These are phyloP conservation scores for Linnemannia hyalina DNA, from an alignment of 192 early-diverging fungal species.

Conservation along the genomic window DNA sequence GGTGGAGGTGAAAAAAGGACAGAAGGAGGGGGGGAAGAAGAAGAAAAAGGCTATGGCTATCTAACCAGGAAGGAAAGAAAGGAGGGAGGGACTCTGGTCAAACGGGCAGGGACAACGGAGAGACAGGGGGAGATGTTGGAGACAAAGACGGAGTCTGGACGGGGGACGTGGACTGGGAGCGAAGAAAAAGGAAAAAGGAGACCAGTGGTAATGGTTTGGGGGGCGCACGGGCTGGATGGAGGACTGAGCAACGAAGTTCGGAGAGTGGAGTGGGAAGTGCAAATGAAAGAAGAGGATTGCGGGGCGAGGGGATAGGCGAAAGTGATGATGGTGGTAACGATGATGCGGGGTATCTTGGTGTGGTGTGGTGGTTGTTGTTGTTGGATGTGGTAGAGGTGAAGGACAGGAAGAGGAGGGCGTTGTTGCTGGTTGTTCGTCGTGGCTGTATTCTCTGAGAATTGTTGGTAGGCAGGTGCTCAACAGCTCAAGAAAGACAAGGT, in stretches of 20 bases:
- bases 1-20: no score
- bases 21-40: no score
- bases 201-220: background rate
- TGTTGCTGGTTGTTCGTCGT: background rate
- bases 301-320: background rate
- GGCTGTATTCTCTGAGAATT: background rate
- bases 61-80: background rate
- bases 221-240: background rate
- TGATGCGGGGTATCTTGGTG: background rate
- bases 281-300: background rate
- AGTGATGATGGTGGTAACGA: background rate
- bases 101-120: constrained; percentile 1
- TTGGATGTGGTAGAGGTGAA: background rate
- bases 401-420: background rate
- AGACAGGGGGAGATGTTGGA: background rate
- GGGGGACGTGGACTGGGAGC: background rate
- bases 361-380: background rate
- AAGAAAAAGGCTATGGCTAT: no score
- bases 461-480: background rate
- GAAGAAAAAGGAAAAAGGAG: background rate
- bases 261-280: background rate
- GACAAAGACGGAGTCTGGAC: background rate
- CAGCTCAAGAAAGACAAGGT: background rate
- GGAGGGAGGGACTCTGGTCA: background rate
- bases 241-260: background rate